phyloP scores from a whole-genome alignment of 345 rosid species.

The Murraya paniculata region DNA sequence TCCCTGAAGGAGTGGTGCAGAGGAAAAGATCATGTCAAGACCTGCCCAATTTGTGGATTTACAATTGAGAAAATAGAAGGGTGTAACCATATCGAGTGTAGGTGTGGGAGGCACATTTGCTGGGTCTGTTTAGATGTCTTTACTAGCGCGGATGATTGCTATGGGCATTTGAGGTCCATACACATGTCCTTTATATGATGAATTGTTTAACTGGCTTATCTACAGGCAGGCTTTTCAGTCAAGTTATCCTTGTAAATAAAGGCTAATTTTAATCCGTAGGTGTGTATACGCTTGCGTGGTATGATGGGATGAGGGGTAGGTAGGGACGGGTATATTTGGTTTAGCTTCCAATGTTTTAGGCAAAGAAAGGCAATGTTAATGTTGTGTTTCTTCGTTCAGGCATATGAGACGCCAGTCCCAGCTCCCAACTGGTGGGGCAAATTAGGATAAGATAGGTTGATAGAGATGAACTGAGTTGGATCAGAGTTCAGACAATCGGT shows the following conservation, averaged over 20 bases:
- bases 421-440: too few species aligned
- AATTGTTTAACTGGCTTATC: background rate
- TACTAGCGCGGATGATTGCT: constrained; percentile 50
- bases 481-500: background rate
- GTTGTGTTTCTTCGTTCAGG: background rate
- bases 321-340: too few species aligned
- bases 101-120: constrained; percentile 82
- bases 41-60: constrained; percentile 64
- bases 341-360: background rate
- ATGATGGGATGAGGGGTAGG: too few species aligned
- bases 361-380: too few species aligned
- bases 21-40: constrained; percentile 68
- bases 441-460: background rate
- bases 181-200: constrained; percentile 41
- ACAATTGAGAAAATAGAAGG: constrained; percentile 85
- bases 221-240: background rate
- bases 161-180: constrained; percentile 48
- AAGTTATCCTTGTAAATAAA: constrained; percentile 3
- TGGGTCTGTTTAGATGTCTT: constrained; percentile 69
- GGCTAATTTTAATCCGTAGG: background rate
- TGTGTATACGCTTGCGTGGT: too few species aligned
- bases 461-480: background rate
- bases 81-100: constrained; percentile 76
- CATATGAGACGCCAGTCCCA: too few species aligned
- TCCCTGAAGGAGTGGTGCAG: constrained; percentile 77